Percentiles rank a stretch among this genome's conserved stretches.
Evolutionary conservation across 2,329 filamentous ascomycete species (phyloP).

Genomic region (Coniochaeta sp.): DNA sequence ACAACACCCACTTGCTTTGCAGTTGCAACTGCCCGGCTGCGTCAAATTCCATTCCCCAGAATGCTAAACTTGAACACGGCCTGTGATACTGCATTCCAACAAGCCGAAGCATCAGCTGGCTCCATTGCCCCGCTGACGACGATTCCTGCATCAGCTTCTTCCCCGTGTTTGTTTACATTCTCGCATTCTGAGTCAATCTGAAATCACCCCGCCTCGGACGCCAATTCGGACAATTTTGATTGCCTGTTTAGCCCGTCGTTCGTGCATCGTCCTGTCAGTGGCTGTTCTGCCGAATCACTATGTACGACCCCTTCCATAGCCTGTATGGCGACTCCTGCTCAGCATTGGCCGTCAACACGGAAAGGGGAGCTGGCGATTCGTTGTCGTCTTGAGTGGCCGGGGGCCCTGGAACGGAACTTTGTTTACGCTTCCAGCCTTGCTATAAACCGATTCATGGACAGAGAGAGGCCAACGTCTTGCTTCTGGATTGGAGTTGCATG

Average conservation of each 20-base stretch:
- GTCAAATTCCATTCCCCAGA: neutral
- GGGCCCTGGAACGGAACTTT: too few relatives aligned
- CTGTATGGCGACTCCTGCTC: conserved; percentile 3
- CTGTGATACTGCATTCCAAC: neutral
- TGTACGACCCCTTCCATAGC: conserved; percentile 9
- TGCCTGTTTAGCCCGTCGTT: neutral
- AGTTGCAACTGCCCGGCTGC: neutral
- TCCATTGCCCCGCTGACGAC: neutral
- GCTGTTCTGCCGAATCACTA: conserved; percentile 12
- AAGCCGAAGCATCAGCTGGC: neutral
- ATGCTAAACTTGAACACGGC: neutral
- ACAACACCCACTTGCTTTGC: neutral
- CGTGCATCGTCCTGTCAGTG: conserved; percentile 6
- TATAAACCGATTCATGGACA: neutral
- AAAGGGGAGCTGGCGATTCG: neutral
- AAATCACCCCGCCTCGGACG: neutral
- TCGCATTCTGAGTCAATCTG: neutral
- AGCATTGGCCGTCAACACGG: neutral
- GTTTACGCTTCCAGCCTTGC: too few relatives aligned
- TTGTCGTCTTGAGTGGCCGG: neutral
- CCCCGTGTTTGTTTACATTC: neutral
- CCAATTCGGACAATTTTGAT: neutral
- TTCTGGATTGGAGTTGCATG: neutral
- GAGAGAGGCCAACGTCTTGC: neutral
- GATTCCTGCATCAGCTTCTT: neutral